Evolutionary conservation across 345 rosid species (phyloP), one percentile per base, ranked within the genome.

Genomic region (Psidium friedrichsthalianum): DNA sequence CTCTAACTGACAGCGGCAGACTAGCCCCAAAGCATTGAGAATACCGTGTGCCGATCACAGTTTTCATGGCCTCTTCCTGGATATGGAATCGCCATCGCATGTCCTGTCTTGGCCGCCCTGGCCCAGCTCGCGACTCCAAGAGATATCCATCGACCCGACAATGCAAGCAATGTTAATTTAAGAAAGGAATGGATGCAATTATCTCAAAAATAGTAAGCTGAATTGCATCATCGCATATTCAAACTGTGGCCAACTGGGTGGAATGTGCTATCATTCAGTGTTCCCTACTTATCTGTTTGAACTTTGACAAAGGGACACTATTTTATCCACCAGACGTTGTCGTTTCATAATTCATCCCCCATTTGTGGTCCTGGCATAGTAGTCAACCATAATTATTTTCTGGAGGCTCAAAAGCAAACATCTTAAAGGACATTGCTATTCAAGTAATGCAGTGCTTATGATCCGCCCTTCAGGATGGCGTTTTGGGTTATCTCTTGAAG

Each of bases 381-480:
- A 29, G n/a, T 3, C 69, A 58, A 58, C 29, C n/a, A 25, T 57
- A 58, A 87, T n/a, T 88, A 20, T 49, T 9, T 49, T 49, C 51
- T 9, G 51, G 51, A 49, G 51, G 9, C 11, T 49, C 51, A 10
- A 47, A 47, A 49, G 51, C 51, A 49, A 49, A 49, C 11, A 49
- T 49, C 51, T 49, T 49, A 9, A 49, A 10, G 51, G 51, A 49
- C 51, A 49, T 49, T 10, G 51, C 51, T 49, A 49, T 49, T 49
- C 51, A 9, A 9, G 51, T 49, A 9, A 49, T 49, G 51, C 51
- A 49, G 51, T 49, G 51, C 51, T 9, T 11, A 49, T 9, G 90
- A 88, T 57, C 92, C 93, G 57, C 86, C 89, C 53, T 78, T 29
- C 27, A 54, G 81, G 56, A 84, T 56, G 49, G 91, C 89, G 22